Base-by-base conservation (phyloP, 257 asterid genomes). In the Plantago major region DNA sequence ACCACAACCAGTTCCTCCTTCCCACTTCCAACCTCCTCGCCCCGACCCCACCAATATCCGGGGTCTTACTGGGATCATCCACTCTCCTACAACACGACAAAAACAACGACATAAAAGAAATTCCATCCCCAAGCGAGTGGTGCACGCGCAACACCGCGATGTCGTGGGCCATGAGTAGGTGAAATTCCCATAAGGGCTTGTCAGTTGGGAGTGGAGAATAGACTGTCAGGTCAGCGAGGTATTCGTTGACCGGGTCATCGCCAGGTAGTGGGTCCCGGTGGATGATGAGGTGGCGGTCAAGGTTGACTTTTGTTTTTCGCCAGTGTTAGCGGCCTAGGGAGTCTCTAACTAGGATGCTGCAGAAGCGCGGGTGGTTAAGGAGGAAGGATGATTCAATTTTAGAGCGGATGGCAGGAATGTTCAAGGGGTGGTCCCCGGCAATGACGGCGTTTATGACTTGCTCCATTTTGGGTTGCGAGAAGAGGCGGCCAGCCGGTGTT, bases 71-170 rank as follows among this genome's bases (percentile, higher is more conserved):
- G 40, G 96, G 93, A 33, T 90, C 90, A 7, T 80, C 84, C 1
- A 63, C 63, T n/a, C 78, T 70, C 48, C 95, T 66, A 70, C 95
- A 84, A 44, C 78, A 72, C 19, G 90, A 69, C 52, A 90, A 64
- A 42, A 87, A 45, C 87, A 83, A 51, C 58, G 97, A 78, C 95
- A 90, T 80, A 15, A 90, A 53, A 8, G 95, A 85, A 42, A 84
- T 80, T n/a, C 97, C 96, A 63, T 90, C 97, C 3, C 97, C 97
- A 8, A 90, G 80, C 62, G 97, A 79, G 77, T 90, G 97, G 80
- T 90, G 95, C 69, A 83, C 53, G 1, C 96, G 89, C 69, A 82
- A 73, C 8, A 87, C 71, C 2, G 22, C 13, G 45, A 80, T 76
- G 0, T 64, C 81, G 18, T 85, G 89, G 40, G 88, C 90, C 78